A percentile compares a stretch with the other conserved stretches of the same genome.
Conservation (phyloP, 345 rosid genomes). For the Moricandia arvensis region DNA sequence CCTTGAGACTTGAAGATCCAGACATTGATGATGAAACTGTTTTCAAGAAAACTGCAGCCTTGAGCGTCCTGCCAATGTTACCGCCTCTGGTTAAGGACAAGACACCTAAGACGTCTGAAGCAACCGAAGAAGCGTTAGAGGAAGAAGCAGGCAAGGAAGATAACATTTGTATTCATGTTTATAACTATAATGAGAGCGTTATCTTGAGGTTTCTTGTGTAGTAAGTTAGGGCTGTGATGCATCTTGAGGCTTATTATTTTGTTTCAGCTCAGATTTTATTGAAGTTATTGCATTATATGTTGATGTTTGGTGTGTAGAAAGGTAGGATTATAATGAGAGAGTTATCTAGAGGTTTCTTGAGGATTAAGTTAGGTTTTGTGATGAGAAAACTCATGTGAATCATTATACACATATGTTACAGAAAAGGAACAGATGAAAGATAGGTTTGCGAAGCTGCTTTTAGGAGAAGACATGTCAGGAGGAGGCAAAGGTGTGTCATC, state of each 20-base stretch:
- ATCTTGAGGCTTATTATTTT: background rate
- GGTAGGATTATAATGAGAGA: background rate
- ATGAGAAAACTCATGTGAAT: background rate
- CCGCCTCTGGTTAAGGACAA: background rate
- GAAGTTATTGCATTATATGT: background rate
- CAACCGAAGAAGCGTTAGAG: conserved; percentile 5
- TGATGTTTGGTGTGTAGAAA: background rate
- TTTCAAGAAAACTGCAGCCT: conserved; percentile 18
- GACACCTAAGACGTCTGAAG: background rate
- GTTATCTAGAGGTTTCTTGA: background rate
- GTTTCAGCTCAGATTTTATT: background rate
- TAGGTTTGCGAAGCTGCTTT: background rate
- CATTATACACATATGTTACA: background rate
- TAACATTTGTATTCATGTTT: background rate
- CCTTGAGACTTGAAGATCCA: conserved; percentile 28
- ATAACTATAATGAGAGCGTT: background rate
- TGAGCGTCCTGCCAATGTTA: background rate
- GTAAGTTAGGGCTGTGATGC: background rate
- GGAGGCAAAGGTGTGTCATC: background rate
- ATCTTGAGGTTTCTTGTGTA: background rate
- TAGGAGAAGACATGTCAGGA: background rate
- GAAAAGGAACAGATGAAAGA: background rate
- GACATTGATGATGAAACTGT: conserved; percentile 29
- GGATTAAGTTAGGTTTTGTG: background rate
- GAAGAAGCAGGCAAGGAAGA: conserved; percentile 25